Base-by-base conservation (phyloP, 306 rosid genomes). In the Dryas alaskensis region DNA sequence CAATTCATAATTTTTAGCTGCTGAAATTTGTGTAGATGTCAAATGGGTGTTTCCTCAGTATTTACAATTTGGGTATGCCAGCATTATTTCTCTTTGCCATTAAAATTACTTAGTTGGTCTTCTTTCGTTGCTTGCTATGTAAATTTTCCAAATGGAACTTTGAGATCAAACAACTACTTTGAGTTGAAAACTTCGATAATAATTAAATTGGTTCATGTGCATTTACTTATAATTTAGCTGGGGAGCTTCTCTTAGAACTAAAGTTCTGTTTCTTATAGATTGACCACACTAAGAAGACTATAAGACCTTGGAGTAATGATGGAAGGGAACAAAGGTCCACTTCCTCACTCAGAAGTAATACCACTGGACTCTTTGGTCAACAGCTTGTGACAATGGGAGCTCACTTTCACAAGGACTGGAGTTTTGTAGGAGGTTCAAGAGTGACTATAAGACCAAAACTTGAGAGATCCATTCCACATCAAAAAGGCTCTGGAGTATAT, bases 401-500 rank as follows among this genome's bases (percentile, higher is more conserved):
- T 76, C 64, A 73, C 76, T 65, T 57, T 58, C 67, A 31, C 0
- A 72, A 81, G 62, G 82, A 86, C 78, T 89, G 97, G 98, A 88
- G 92, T 86, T 94, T 91, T 87, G 61, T 76, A 46, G 86, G 90
- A 80, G 98, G 98, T 72, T 88, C 92, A 76, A 89, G 67, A 74
- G 57, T 91, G 79, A 17, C 60, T 60, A 8, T 68, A 43, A 84
- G 80, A 76, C 92, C 97, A 44, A 86, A 88, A 72, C 74, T 76
- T 81, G 81, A 80, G 65, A 77, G 64, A 80, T 54, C 75, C 70
- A 70, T 76, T 80, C 76, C 44, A 25, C 53, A 60, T 81, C 76
- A 48, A 70, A 91, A 79, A 81, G 17, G 78, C 75, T 62, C 76
- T 10, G 82, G 59, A 83, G 82, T 85, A 77, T 79, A 73, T 17